A percentile compares a stretch with the other conserved stretches of the same genome.
Evolutionary conservation across 192 early-diverging fungal species (phyloP).

Genomic region (Hyaloraphidium curvatum): DNA sequence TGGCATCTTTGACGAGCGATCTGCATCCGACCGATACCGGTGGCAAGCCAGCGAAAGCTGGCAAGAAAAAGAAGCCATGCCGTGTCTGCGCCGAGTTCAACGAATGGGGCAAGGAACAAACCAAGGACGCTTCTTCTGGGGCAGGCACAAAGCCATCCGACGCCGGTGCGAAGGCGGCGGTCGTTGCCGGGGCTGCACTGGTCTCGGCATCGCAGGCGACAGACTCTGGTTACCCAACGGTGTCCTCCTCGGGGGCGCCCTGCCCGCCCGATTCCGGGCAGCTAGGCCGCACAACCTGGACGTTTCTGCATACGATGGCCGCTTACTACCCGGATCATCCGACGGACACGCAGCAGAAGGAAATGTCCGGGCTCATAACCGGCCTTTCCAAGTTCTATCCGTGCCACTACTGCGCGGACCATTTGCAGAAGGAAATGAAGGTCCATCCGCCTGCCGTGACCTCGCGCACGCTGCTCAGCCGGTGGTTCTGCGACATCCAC

Average conservation of each 20-base stretch:
- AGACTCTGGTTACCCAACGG: neutral
- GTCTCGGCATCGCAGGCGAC: neutral
- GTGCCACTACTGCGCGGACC: conserved; percentile 70
- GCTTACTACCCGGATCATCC: conserved; percentile 85
- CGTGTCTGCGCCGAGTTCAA: conserved; percentile 59
- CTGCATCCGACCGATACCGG: too few species aligned
- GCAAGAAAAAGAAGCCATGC: conserved; percentile 48
- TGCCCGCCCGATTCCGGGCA: conserved; percentile 34
- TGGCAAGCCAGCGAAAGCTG: too few species aligned
- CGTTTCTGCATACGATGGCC: conserved; percentile 90
- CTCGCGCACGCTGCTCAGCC: conserved; percentile 39
- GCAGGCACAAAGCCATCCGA: conserved; percentile 7
- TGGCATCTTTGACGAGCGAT: too few species aligned
- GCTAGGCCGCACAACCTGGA: conserved; percentile 87
- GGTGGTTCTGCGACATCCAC: conserved; percentile 87
- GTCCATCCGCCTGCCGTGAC: conserved; percentile 55
- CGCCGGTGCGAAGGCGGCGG: neutral
- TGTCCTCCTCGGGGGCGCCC: neutral
- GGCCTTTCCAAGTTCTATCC: conserved; percentile 82
- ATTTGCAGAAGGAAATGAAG: conserved; percentile 59
- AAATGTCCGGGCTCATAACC: conserved; percentile 50
- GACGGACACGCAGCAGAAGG: conserved; percentile 39
- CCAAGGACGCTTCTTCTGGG: conserved; percentile 12
- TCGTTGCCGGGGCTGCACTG: neutral
- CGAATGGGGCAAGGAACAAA: conserved; percentile 37